These are phyloP conservation scores for Fomitopsis serialis DNA, from an alignment of 768 basidiomycete genomes.

Conservation along the genomic window DNA sequence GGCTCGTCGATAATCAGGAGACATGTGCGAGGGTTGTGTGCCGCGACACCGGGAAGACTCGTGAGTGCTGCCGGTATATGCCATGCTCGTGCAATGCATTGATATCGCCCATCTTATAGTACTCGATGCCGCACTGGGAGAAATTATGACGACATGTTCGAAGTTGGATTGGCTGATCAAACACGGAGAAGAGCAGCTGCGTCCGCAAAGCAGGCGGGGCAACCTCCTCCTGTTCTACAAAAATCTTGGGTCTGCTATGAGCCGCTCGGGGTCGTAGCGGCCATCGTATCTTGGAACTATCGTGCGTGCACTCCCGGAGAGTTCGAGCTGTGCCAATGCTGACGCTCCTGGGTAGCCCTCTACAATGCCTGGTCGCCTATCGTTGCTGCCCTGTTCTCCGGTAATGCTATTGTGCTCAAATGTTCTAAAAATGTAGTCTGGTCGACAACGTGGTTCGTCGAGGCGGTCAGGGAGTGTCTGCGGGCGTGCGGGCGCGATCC, in stretches of 20 bases:
- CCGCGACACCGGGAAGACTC: constrained; percentile 92
- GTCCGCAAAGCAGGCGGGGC: constrained; percentile 63
- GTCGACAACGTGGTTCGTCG: constrained; percentile 82
- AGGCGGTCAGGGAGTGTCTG: constrained; percentile 71
- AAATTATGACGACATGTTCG: constrained; percentile 87
- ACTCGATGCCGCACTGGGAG: constrained; percentile 90
- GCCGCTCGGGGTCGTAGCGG: constrained; percentile 89
- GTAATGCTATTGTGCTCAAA: constrained; percentile 87
- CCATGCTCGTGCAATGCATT: not conserved
- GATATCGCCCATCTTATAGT: constrained; percentile 38
- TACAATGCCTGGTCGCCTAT: constrained; percentile 96
- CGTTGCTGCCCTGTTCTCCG: constrained; percentile 83
- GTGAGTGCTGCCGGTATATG: constrained; percentile 41
- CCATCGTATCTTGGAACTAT: constrained; percentile 94
- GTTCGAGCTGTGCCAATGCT: not conserved
- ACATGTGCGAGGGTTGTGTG: constrained; percentile 82
- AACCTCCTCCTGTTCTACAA: constrained; percentile 75
- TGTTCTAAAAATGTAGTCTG: constrained; percentile 91
- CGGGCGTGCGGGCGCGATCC: constrained; percentile 72
- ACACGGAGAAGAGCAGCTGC: constrained; percentile 74
- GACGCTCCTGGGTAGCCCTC: constrained; percentile 49
- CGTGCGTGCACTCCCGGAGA: constrained; percentile 38
- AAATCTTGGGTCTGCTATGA: constrained; percentile 76
- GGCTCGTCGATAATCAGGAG: constrained; percentile 91
- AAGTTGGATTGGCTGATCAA: constrained; percentile 91